Base-by-base conservation (phyloP, 1,284 basidiomycete species). In the Marasmius tenuissimus region DNA sequence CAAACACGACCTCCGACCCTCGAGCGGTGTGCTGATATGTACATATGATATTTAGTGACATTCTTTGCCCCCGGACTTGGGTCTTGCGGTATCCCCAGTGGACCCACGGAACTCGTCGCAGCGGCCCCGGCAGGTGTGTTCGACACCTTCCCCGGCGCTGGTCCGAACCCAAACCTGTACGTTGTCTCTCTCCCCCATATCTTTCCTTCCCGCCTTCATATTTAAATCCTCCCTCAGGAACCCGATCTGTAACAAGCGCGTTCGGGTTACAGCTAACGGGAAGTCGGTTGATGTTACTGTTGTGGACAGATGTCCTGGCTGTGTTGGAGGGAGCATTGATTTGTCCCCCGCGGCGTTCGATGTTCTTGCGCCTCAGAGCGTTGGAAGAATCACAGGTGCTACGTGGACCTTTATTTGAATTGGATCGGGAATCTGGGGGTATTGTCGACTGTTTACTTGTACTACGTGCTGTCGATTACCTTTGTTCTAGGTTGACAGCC, bases 271-370 rank as follows among this genome's bases (percentile, higher is more conserved):
- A 58, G 61, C 39, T 38, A 22, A 27, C 18, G 63, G 60, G 11
- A 70, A 65, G 56, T 62, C 66, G 1, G 66, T 69, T 0, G 59
- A 57, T 3, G 69, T 69, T 11, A 61, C 58, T 12, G 58, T 70
- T 10, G 61, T 63, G 12, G 71, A 72, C 50, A 64, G 63, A 48
- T 72, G 71, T 55, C 50, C 65, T 0, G 67, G 68, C 18, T 72
- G 70, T 53, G 48, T 42, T 2, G 66, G 66, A 8, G 57, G 53
- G 11, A 61, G 38, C 50, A 64, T 72, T 35, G 71, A 72, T 50
- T 63, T 72, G 27, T 69, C 66, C 27, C 66, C 67, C 7, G 60
- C 68, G n/a, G 68, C 65, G 18, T 72, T 72, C 62, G 20, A 58
- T 7, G 11, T 58, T 35, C 61, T 70, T 11, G 66, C 65, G 14